Evolutionary conservation across 805 yeast species (phyloP).

Genomic region (Hyphopichia homilentoma): DNA sequence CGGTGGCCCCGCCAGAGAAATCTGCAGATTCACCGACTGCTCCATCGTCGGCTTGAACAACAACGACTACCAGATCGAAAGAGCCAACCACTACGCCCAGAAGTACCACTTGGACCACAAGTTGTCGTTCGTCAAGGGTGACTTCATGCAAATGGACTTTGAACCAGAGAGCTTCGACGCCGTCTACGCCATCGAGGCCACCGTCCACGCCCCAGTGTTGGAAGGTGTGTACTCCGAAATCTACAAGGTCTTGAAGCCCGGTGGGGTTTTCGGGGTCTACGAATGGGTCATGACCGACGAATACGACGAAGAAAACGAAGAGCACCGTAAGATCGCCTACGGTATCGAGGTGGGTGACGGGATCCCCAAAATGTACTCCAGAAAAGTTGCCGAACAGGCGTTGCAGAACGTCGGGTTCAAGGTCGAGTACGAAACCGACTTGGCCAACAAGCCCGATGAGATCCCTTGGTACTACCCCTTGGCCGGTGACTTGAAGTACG

Average conservation of each 20-base stretch:
- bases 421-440: conserved; percentile 68
- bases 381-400: conserved; percentile 84
- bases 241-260: conserved; percentile 93
- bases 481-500: conserved; percentile 88
- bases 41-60: conserved; percentile 87
- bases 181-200: conserved; percentile 97
- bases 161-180: conserved; percentile 89
- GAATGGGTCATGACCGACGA: conserved; percentile 99
- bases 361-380: conserved; percentile 92
- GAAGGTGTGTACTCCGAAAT: conserved; percentile 96
- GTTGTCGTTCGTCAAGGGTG: conserved; percentile 89
- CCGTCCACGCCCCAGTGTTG: conserved; percentile 94
- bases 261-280: conserved; percentile 96
- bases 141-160: conserved; percentile 98
- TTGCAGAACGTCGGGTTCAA: conserved; percentile 84
- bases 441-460: conserved; percentile 77
- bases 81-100: conserved; percentile 80
- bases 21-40: conserved; percentile 85
- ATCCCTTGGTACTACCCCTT: conserved; percentile 98
- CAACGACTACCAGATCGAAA: conserved; percentile 94
- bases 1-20: conserved; percentile 99
- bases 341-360: conserved; percentile 99
- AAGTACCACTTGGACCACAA: conserved; percentile 63
- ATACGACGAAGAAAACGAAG: conserved; percentile 81
- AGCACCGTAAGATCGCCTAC: conserved; percentile 91